Percentiles rank a stretch among this genome's conserved stretches.
These are phyloP conservation scores for Hyphopichia homilentoma DNA, from an alignment of 805 yeast species.

Conservation along the genomic window DNA sequence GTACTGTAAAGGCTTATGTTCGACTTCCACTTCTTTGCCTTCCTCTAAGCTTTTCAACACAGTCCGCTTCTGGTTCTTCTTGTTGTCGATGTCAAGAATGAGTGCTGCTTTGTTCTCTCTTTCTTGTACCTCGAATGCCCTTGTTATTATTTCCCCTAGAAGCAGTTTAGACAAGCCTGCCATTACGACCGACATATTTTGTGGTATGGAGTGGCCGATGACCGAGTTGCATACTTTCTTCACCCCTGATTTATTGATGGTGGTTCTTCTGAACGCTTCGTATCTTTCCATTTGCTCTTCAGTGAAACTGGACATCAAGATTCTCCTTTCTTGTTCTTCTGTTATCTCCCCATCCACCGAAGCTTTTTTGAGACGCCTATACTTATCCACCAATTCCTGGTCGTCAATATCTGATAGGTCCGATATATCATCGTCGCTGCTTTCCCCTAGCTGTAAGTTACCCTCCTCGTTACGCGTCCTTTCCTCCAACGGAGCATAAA, in stretches of 20 bases:
- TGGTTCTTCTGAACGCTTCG: conserved; percentile 79
- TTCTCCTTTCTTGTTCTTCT: conserved; percentile 55
- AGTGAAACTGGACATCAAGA: conserved; percentile 69
- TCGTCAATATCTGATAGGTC: conserved; percentile 36
- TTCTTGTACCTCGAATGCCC: conserved; percentile 69
- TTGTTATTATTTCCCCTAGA: conserved; percentile 85
- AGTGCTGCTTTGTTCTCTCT: conserved; percentile 45
- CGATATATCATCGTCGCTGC: conserved; percentile 11
- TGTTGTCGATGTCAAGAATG: conserved; percentile 30
- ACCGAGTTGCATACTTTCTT: conserved; percentile 77
- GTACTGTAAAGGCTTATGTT: conserved; percentile 19
- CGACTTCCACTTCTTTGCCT: conserved; percentile 32
- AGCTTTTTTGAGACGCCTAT: conserved; percentile 27
- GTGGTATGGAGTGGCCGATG: conserved; percentile 75
- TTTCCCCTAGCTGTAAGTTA: conserved; percentile 3
- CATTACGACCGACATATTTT: conserved; percentile 72
- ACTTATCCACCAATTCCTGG: conserved; percentile 26
- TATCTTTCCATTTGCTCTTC: conserved; percentile 83
- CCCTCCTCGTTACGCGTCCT: conserved; percentile 3
- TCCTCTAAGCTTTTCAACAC: conserved; percentile 36
- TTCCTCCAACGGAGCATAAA: conserved; percentile 25
- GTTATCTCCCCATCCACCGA: conserved; percentile 21
- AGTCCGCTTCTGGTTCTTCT: conserved; percentile 35
- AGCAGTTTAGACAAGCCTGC: conserved; percentile 87
- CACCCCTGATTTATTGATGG: conserved; percentile 59